These are phyloP conservation scores for Metschnikowia similis DNA, from an alignment of 805 yeast genomes.

Conservation along the genomic window DNA sequence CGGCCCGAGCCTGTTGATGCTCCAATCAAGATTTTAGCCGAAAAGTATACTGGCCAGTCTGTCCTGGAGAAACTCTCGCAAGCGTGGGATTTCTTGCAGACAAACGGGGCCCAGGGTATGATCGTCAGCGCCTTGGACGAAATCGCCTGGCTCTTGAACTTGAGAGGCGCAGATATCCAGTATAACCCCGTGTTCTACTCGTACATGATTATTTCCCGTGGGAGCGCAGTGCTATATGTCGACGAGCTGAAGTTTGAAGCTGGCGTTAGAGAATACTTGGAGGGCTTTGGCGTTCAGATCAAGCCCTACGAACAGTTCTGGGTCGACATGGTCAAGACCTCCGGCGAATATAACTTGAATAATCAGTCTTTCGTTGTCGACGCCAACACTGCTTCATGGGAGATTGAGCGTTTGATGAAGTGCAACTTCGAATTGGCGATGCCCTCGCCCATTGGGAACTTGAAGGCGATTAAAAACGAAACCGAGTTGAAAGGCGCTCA, in stretches of 20 bases:
- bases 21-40: slow-evolving; percentile 48
- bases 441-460: slow-evolving; percentile 42
- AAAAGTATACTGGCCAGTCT: slow-evolving; percentile 61
- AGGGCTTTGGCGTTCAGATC: slow-evolving; percentile 24
- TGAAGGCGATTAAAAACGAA: slow-evolving; percentile 50
- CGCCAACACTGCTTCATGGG: slow-evolving; percentile 34
- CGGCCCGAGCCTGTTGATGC: slow-evolving; percentile 51
- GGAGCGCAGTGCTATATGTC: slow-evolving; percentile 36
- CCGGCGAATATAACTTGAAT: slow-evolving; percentile 31
- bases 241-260: slow-evolving; percentile 38
- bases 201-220: slow-evolving; percentile 30
- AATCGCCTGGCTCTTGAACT: slow-evolving; percentile 50
- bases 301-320: slow-evolving; percentile 46
- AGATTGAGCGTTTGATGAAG: slow-evolving; percentile 31
- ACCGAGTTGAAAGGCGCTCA: slow-evolving; percentile 49
- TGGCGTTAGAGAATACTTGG: slow-evolving; percentile 23
- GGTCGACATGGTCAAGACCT: slow-evolving; percentile 35
- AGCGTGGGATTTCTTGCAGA: slow-evolving; percentile 24
- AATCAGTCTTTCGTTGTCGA: slow-evolving; percentile 31
- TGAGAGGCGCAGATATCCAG: slow-evolving; percentile 53
- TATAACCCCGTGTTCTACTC: slow-evolving; percentile 53
- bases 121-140: slow-evolving; percentile 49
- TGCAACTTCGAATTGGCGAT: slow-evolving; percentile 25
- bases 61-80: slow-evolving; percentile 53
- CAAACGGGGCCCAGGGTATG: slow-evolving; percentile 30